Conservation (phyloP, 2,329 filamentous ascomycete species). For the Sarocladium brachiariae region DNA sequence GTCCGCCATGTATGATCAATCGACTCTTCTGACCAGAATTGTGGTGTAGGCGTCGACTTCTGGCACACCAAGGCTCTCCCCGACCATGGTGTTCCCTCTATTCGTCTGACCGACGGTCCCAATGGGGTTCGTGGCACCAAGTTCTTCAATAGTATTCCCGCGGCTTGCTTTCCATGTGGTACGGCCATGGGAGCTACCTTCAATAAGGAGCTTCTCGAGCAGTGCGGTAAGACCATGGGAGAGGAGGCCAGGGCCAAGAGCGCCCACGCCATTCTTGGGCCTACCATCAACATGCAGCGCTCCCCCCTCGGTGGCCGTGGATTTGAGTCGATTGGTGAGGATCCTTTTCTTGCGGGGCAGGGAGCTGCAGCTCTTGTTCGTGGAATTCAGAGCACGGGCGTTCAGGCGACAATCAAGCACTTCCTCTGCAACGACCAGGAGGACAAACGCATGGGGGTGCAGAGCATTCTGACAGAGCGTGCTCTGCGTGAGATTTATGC, state of each 20-base stretch:
- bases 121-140: slow-evolving; percentile 62
- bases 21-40: not conserved
- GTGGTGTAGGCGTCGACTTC: slow-evolving; percentile 51
- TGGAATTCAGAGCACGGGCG: slow-evolving; percentile 49
- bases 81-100: slow-evolving; percentile 53
- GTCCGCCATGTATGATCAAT: not conserved
- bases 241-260: slow-evolving; percentile 49
- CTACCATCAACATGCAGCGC: slow-evolving; percentile 57
- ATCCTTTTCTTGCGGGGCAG: slow-evolving; percentile 49
- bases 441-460: slow-evolving; percentile 48
- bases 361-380: slow-evolving; percentile 46
- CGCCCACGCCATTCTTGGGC: slow-evolving; percentile 51
- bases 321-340: slow-evolving; percentile 53
- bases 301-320: slow-evolving; percentile 53
- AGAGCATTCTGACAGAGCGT: slow-evolving; percentile 47
- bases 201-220: slow-evolving; percentile 44
- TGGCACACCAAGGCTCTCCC: slow-evolving; percentile 61
- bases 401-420: slow-evolving; percentile 53
- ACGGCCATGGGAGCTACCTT: slow-evolving; percentile 52
- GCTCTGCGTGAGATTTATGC: slow-evolving; percentile 53
- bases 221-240: slow-evolving; percentile 44
- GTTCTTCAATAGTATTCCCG: slow-evolving; percentile 57
- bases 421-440: slow-evolving; percentile 58
- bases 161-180: slow-evolving; percentile 56
- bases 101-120: slow-evolving; percentile 62